Conservation (phyloP, 345 rosid genomes). For the Passiflora organensis region DNA sequence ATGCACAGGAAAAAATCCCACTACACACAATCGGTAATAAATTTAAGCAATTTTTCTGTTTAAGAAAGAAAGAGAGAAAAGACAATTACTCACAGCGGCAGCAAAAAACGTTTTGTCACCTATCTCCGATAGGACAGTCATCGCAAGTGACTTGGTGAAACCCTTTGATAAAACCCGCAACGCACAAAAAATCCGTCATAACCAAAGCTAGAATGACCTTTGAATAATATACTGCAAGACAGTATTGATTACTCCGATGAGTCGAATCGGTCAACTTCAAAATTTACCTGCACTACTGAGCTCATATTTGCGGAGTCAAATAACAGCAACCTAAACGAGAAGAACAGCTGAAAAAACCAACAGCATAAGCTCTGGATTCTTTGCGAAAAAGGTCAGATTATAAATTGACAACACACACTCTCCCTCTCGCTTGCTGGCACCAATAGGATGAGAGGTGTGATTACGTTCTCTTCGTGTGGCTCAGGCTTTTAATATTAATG, state of each 20-base stretch:
- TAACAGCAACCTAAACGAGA: no score
- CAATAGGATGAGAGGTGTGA: no score
- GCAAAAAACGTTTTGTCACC: constrained; percentile 99
- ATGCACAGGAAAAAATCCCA: no score
- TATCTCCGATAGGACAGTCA: constrained; percentile 94
- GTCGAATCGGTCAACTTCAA: not conserved
- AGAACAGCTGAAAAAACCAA: not conserved
- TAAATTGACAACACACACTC: not conserved
- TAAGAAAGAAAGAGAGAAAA: not conserved
- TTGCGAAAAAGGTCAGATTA: not conserved
- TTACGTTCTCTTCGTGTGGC: no score
- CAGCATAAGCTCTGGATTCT: not conserved
- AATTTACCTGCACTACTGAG: constrained; percentile 59
- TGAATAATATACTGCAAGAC: not conserved
- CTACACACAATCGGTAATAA: not conserved
- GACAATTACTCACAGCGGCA: constrained; percentile 55
- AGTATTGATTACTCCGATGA: not conserved
- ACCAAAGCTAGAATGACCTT: not conserved
- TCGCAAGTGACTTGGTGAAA: constrained; percentile 89
- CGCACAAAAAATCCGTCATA: not conserved
- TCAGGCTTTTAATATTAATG: no score
- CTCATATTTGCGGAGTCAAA: constrained; percentile 39
- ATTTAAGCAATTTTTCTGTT: not conserved
- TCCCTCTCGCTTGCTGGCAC: no score
- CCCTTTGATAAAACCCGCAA: constrained; percentile 42